Evolutionary conservation across 1,284 basidiomycete genomes (phyloP).

Genomic region (Ustilago hordei): DNA sequence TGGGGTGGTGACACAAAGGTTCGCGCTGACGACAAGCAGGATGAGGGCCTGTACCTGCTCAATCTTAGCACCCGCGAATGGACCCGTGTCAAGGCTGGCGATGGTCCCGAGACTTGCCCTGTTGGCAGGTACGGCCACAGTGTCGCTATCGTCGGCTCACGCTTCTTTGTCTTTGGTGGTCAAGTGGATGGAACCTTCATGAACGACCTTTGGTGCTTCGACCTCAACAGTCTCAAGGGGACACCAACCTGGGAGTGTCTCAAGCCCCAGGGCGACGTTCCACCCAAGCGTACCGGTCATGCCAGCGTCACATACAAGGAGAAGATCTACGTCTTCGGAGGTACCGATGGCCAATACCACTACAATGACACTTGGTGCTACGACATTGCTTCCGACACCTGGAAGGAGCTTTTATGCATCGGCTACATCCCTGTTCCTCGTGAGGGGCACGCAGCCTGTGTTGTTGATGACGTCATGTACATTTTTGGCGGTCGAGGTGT

Average conservation of each 20-base stretch:
- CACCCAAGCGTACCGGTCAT: slow-evolving; percentile 92
- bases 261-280: slow-evolving; percentile 77
- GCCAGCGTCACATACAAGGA: slow-evolving; percentile 87
- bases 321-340: slow-evolving; percentile 89
- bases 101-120: slow-evolving; percentile 73
- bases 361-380: slow-evolving; percentile 99
- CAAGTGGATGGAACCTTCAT: slow-evolving; percentile 87
- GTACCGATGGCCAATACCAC: slow-evolving; percentile 97
- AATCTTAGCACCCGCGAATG: slow-evolving; percentile 90
- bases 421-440: slow-evolving; percentile 96
- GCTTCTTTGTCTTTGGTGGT: slow-evolving; percentile 95
- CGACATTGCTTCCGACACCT: slow-evolving; percentile 82
- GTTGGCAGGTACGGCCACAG: slow-evolving; percentile 95
- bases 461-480: slow-evolving; percentile 98
- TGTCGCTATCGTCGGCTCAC: slow-evolving; percentile 89
- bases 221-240: slow-evolving; percentile 74
- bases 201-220: slow-evolving; percentile 96
- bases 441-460: slow-evolving; percentile 94
- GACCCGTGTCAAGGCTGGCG: slow-evolving; percentile 78
- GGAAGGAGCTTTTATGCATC: slow-evolving; percentile 95
- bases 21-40: slow-evolving; percentile 82
- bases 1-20: slow-evolving; percentile 96
- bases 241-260: slow-evolving; percentile 77
- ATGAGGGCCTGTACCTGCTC: slow-evolving; percentile 93
- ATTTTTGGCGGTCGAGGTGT: slow-evolving; percentile 97